Base-by-base conservation (phyloP, 2,329 filamentous ascomycete genomes). In the Pseudohalonectria lignicola region DNA sequence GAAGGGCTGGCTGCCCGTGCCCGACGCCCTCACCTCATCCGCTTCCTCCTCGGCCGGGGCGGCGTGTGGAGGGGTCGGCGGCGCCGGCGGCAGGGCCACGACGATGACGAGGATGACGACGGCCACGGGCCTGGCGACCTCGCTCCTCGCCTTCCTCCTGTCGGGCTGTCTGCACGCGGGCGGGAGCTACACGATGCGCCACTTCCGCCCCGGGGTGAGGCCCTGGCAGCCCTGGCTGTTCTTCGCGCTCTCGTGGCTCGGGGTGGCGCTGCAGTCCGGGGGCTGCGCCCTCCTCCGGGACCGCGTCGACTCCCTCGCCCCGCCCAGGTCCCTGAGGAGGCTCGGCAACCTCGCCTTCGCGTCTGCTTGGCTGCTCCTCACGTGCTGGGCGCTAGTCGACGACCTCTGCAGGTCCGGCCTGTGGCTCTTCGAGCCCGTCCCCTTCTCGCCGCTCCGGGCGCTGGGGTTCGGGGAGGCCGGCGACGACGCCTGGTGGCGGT, bases 391-490 rank as follows among this genome's bases (percentile, higher is more conserved):
- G 26, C 66, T 94, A n/a, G 64, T 77, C 10, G 76, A 94, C 52
- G 88, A 95, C 50, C 78, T 94, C 53, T 71, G 79, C 0, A 66
- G 70, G 10, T 72, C 76, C 1, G 86, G 85, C 0, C 51, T 94
- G 1, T 94, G 84, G 83, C 57, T 93, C 12, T 76, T 77, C 43
- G 86, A 95, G 56, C 86, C 86, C 0, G 60, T 94, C n/a, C 86
- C 87, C 0, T 46, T 90, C 8, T 93, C 85, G 39, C 52, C 71
- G 1, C 52, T 87, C n/a, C 67, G 86, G 19, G 73, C 69, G 2
- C 25, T 88, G 13, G 80, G 82, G 0, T 63, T 80, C 25, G 82
- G 81, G 0, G 61, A 63, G 1, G 57, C 66, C 15, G 74, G 70
- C 1, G 77, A 83, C 49, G 60, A 67, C 1, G 79, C 75, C 67